These are phyloP conservation scores for Hansenula anomala DNA, from an alignment of 1,139 yeast genomes.

Conservation along the genomic window DNA sequence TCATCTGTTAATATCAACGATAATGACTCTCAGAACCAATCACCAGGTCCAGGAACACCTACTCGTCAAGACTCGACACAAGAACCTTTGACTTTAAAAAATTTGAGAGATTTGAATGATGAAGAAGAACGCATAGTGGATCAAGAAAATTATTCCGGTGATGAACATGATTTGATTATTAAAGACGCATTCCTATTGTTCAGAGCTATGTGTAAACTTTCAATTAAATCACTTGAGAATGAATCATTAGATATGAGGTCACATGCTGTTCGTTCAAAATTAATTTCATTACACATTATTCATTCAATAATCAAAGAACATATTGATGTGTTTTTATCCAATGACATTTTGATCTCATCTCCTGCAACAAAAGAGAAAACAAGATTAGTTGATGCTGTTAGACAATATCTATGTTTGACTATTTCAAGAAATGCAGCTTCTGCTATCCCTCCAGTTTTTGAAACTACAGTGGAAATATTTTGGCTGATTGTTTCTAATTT, in stretches of 20 bases:
- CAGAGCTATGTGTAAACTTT: slow-evolving; percentile 90
- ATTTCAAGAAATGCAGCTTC: slow-evolving; percentile 92
- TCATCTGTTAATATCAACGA: slow-evolving; percentile 4
- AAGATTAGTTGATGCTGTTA: slow-evolving; percentile 70
- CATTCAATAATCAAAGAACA: slow-evolving; percentile 85
- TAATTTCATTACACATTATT: slow-evolving; percentile 81
- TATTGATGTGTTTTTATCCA: slow-evolving; percentile 73
- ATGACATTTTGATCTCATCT: slow-evolving; percentile 55
- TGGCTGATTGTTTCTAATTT: slow-evolving; percentile 83
- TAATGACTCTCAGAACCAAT: slow-evolving; percentile 1
- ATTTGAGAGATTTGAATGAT: slow-evolving; percentile 51
- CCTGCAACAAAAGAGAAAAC: slow-evolving; percentile 55
- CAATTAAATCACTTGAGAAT: slow-evolving; percentile 75
- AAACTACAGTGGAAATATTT: slow-evolving; percentile 85
- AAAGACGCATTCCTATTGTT: slow-evolving; percentile 92
- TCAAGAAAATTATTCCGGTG: slow-evolving; percentile 35
- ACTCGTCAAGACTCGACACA: slow-evolving; percentile 3
- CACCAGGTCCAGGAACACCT: slow-evolving; percentile 5
- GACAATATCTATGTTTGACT: slow-evolving; percentile 79
- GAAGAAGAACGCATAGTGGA: slow-evolving; percentile 52
- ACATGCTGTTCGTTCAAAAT: slow-evolving; percentile 86
- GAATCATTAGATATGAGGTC: slow-evolving; percentile 80
- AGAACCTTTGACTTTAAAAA: slow-evolving; percentile 50
- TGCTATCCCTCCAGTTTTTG: slow-evolving; percentile 87
- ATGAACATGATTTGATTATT: slow-evolving; percentile 63